Evolutionary conservation across 768 basidiomycete genomes (phyloP).

Genomic region (Leccinellum albellum): DNA sequence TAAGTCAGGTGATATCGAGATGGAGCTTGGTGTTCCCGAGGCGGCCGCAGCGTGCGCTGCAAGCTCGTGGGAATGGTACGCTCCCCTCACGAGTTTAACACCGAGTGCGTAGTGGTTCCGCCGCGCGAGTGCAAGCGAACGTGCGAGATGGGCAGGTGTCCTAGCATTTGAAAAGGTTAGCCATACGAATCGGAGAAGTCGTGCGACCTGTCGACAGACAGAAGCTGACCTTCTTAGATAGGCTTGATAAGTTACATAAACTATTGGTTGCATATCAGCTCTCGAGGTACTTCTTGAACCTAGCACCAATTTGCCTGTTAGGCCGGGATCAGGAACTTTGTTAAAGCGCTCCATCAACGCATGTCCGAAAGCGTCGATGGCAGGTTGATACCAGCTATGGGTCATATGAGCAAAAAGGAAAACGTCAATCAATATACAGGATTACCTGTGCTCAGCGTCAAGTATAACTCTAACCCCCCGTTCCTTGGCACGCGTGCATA

Average conservation of each 20-base stretch:
- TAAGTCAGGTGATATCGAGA: constrained; percentile 55
- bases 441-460: constrained; percentile 79
- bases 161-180: constrained; percentile 33
- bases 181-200: neutral
- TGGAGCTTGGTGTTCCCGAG: constrained; percentile 8
- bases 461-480: constrained; percentile 68
- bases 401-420: constrained; percentile 3
- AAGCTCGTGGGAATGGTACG: constrained; percentile 80
- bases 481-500: constrained; percentile 61
- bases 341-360: constrained; percentile 80
- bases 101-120: constrained; percentile 70
- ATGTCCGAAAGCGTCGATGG: constrained; percentile 75
- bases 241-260: constrained; percentile 87
- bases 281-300: neutral
- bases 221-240: constrained; percentile 67
- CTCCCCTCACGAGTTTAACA: constrained; percentile 90
- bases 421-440: neutral
- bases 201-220: neutral
- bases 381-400: constrained; percentile 63
- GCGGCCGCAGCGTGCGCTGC: constrained; percentile 37
- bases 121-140: constrained; percentile 63
- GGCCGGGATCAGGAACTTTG: constrained; percentile 23
- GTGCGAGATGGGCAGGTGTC: constrained; percentile 63
- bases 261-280: constrained; percentile 54
- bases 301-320: constrained; percentile 2